phyloP scores from a whole-genome alignment of 176 grass and related monocot species.

The Chrysopogon serrulatus region DNA sequence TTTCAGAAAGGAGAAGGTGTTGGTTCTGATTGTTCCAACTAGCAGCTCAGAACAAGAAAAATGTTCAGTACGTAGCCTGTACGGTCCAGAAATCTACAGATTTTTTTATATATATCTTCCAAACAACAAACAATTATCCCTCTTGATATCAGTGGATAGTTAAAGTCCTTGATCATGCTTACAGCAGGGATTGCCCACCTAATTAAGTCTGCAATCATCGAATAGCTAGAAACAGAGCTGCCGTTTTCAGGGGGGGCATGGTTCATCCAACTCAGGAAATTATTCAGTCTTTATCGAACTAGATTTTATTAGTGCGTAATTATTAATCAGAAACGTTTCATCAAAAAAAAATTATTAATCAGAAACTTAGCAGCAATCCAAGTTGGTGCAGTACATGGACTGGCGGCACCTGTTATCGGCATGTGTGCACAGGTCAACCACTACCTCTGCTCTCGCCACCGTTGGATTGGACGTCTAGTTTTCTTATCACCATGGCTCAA shows the following conservation, averaged over 20 bases:
- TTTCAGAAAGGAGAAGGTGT: neutral
- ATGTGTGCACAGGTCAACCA: slow-evolving; percentile 33
- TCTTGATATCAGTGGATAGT: neutral
- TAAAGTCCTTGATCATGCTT: neutral
- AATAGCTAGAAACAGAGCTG: neutral
- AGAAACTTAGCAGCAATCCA: neutral
- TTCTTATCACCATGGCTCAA: slow-evolving; percentile 45
- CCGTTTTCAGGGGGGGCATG: neutral
- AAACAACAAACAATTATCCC: neutral
- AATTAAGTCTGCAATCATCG: neutral
- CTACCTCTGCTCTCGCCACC: neutral
- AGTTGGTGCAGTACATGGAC: neutral
- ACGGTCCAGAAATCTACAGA: neutral
- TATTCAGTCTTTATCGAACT: neutral
- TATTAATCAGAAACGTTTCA: neutral
- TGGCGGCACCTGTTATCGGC: slow-evolving; percentile 1
- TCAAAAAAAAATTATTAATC: neutral
- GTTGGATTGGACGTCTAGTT: slow-evolving; percentile 39
- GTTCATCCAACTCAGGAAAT: neutral
- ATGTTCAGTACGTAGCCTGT: neutral
- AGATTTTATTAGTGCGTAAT: neutral
- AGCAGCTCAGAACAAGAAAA: neutral
- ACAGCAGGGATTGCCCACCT: neutral
- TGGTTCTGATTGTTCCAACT: neutral
- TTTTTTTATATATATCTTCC: neutral